phyloP scores from a whole-genome alignment of 768 basidiomycete species.

The Artomyces pyxidatus region DNA sequence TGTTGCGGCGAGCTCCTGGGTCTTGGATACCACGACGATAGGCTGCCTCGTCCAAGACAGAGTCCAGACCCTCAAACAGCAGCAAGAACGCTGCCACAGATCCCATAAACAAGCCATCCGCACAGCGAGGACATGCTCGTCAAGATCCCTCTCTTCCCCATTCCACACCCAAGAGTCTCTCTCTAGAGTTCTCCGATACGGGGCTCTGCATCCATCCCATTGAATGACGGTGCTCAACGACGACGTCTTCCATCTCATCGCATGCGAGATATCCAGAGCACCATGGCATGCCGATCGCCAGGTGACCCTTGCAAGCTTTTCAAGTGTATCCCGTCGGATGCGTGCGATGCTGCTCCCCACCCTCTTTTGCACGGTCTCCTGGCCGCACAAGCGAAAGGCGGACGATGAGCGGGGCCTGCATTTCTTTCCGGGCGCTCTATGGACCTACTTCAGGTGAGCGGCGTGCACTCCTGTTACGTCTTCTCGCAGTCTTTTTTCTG shows the following conservation, averaged over 20 bases:
- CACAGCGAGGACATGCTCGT: no score
- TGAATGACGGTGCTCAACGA: background rate
- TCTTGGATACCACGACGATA: no score
- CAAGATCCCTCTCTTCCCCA: no score
- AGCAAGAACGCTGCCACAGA: no score
- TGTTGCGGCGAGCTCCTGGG: no score
- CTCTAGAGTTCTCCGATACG: no score
- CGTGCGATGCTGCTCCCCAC: background rate
- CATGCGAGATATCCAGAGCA: background rate
- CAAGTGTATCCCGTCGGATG: background rate
- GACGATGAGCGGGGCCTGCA: constrained; percentile 20
- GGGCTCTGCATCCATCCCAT: background rate
- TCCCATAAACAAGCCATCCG: no score
- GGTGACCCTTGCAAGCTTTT: background rate
- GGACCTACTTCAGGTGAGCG: constrained; percentile 25
- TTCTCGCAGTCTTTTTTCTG: no score
- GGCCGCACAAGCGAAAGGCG: constrained; percentile 24
- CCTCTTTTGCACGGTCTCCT: constrained; percentile 25
- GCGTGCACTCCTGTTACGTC: no score
- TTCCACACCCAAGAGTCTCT: no score
- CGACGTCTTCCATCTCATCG: constrained; percentile 1
- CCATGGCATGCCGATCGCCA: background rate
- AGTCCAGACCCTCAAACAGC: no score
- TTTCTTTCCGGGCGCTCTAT: constrained; percentile 24
- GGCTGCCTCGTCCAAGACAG: no score